Percentiles rank a stretch among this genome's conserved stretches.
phyloP scores from a whole-genome alignment of 805 yeast genomes.

The Saccharomycopsis sp. region DNA sequence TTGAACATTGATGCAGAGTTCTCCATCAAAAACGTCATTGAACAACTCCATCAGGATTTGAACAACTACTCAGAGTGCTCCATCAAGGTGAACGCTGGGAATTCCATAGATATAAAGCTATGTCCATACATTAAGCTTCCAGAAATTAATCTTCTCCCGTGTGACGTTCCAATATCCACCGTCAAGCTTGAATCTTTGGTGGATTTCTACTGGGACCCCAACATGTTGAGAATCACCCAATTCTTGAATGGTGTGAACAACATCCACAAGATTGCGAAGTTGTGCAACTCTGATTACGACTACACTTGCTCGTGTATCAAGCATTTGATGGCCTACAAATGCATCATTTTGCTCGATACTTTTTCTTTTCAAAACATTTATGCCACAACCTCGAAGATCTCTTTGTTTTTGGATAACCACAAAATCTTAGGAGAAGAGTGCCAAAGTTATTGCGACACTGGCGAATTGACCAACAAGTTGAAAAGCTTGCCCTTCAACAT shows the following conservation, averaged over 20 bases:
- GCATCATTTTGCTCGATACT: conserved; percentile 74
- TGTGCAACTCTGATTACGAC: conserved; percentile 72
- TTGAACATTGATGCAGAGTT: conserved; percentile 26
- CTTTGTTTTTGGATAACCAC: conserved; percentile 50
- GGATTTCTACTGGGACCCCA: conserved; percentile 96
- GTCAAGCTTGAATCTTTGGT: conserved; percentile 64
- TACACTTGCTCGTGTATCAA: conserved; percentile 82
- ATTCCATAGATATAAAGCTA: conserved; percentile 86
- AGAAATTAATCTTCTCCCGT: conserved; percentile 62
- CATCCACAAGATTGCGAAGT: conserved; percentile 60
- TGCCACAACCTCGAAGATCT: conserved; percentile 77
- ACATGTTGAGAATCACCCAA: conserved; percentile 82
- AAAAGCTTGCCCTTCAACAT: conserved; percentile 7
- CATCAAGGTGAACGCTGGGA: conserved; percentile 84
- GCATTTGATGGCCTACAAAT: conserved; percentile 82
- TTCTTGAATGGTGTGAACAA: conserved; percentile 85
- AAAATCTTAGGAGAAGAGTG: conserved; percentile 69
- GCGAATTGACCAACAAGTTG: conserved; percentile 7
- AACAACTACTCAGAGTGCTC: conserved; percentile 94
- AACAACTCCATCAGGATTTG: conserved; percentile 88
- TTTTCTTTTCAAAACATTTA: conserved; percentile 85
- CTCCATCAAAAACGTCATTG: conserved; percentile 66
- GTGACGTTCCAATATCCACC: conserved; percentile 87
- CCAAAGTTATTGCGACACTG: conserved; percentile 41
- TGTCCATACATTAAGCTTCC: conserved; percentile 85